Evolutionary conservation across 2,329 filamentous ascomycete species (phyloP).

Genomic region (Monosporascus sp.): DNA sequence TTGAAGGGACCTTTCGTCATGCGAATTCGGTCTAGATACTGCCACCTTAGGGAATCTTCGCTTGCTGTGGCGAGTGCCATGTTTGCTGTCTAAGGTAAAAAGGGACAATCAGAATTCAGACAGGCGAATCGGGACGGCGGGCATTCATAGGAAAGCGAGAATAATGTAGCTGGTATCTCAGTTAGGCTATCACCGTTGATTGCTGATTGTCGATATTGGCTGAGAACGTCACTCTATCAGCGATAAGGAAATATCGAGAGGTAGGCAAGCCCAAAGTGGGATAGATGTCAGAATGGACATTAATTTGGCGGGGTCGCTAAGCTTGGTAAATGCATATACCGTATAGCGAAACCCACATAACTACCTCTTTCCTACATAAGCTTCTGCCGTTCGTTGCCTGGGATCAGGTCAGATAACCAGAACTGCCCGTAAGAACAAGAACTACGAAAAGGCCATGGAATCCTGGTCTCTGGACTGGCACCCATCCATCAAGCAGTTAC

Average conservation of each 20-base stretch:
- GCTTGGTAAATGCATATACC: neutral
- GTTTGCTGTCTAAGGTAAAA: neutral
- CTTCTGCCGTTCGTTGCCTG: no score
- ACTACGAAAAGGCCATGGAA: no score
- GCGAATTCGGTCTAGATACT: conserved; percentile 76
- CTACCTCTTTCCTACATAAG: no score
- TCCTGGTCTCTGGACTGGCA: no score
- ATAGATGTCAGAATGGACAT: neutral
- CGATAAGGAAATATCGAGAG: conserved; percentile 8
- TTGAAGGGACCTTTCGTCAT: conserved; percentile 75
- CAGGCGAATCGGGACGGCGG: neutral
- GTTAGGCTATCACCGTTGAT: neutral
- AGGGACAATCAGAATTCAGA: neutral
- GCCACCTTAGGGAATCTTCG: conserved; percentile 47
- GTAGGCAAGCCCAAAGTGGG: conserved; percentile 3
- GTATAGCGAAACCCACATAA: neutral
- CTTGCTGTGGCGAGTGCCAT: conserved; percentile 13
- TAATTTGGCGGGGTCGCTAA: neutral
- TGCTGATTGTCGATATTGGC: neutral
- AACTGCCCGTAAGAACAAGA: no score
- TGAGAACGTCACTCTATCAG: conserved; percentile 9
- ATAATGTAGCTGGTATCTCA: neutral
- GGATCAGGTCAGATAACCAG: no score
- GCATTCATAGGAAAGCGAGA: neutral
- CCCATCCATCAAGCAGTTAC: no score